Evolutionary conservation across 2,329 filamentous ascomycete species (phyloP), one percentile per base, ranked within the genome.

Genomic region (Penicillium sp.): DNA sequence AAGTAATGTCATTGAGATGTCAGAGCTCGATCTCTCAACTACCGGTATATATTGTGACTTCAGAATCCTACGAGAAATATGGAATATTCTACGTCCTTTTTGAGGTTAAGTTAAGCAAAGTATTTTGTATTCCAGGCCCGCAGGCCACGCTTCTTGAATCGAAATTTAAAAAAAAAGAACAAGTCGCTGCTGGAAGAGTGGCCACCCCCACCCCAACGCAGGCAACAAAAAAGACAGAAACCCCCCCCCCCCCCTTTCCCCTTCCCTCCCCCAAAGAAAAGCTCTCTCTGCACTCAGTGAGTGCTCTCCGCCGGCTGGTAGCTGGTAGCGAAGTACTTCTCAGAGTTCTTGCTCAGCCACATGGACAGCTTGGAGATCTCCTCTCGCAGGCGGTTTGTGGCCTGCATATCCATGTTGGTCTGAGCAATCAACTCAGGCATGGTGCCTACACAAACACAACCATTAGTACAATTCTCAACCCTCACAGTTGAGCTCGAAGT

Each of bases 391-490:
- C 92, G 89, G 61, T 88, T 89, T 42, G 96, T 91, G 2, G 92
- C 93, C 73, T 96, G 92, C 53, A 89, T 83, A 70, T 97, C 94
- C 92, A 99, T 96, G 77, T 97, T 97, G 52, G 94, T 99, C 74
- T 99, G 94, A 4, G 93, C 93, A 61, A 97, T 87, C 41, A 97
- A 86, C 72, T 99, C 94, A 0, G 94, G 93, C 67, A 97, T 86
- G 1, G 89, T 89, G 4, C 95, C 93, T 96, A 66, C 10, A 43
- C 42, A 19, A n/a, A 33, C 7, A 7, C 13, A 38, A 19, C 4
- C 7, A 50, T 61, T 50, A 56, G 27, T 42, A 40, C 58, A 25
- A 29, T 25, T 52, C 41, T 19, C 15, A n/a, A n/a, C 4, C 9
- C 31, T n/a, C 31, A 29, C 41, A 51, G 33, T 8, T 42, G 5